These are phyloP conservation scores for Colletotrichum shisoi DNA, from an alignment of 2,329 filamentous ascomycete genomes.

Conservation along the genomic window DNA sequence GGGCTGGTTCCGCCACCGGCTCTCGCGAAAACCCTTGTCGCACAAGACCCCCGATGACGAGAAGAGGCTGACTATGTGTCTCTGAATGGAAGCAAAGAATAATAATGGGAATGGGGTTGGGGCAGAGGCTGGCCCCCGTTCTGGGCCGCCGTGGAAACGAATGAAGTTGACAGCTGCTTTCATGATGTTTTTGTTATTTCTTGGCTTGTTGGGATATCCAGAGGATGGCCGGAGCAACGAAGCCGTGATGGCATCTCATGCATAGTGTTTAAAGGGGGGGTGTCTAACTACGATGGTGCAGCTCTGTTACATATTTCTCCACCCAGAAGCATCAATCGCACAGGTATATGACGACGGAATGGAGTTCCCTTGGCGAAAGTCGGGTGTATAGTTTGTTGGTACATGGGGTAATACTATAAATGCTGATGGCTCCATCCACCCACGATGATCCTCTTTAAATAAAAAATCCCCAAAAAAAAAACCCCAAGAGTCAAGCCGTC, in stretches of 20 bases:
- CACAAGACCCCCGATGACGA: neutral
- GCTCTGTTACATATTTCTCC: constrained; percentile 16
- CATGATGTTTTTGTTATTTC: neutral
- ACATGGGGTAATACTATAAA: constrained; percentile 35
- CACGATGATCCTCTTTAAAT: neutral
- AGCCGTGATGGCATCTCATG: constrained; percentile 35
- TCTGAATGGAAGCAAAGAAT: constrained; percentile 1
- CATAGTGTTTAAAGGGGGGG: constrained; percentile 29
- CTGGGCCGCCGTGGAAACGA: constrained; percentile 12
- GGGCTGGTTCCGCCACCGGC: neutral
- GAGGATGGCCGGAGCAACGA: constrained; percentile 32
- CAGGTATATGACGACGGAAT: constrained; percentile 6
- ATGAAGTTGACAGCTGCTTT: constrained; percentile 7
- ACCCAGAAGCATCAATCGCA: constrained; percentile 11
- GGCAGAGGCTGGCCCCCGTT: too few species aligned
- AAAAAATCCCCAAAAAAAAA: neutral
- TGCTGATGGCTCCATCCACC: constrained; percentile 8
- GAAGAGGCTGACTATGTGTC: neutral
- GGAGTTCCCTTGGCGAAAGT: constrained; percentile 6
- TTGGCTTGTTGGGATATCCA: constrained; percentile 37
- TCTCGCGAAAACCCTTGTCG: neutral
- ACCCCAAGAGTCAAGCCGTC: neutral
- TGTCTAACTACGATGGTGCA: constrained; percentile 15
- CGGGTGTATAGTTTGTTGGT: constrained; percentile 12
- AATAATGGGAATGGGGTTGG: constrained; percentile 11